A percentile compares a stretch with the other conserved stretches of the same genome.
These are phyloP conservation scores for Cryphonectria naterciae DNA, from an alignment of 2,329 filamentous ascomycete species.

Conservation along the genomic window DNA sequence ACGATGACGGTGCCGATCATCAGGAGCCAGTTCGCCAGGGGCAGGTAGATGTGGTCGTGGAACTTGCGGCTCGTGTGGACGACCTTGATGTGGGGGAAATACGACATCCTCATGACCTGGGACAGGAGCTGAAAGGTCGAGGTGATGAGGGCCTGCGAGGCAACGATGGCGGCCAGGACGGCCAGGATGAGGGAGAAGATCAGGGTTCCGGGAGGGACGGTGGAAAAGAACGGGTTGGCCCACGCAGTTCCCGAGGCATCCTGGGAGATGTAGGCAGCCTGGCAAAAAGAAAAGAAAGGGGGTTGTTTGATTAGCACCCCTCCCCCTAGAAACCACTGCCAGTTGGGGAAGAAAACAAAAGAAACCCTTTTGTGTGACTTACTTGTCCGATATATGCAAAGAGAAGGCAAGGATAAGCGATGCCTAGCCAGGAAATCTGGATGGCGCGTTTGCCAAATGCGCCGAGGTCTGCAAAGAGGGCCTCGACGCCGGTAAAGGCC, in stretches of 20 bases:
- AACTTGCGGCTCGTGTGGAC: slow-evolving; percentile 72
- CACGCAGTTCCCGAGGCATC: slow-evolving; percentile 60
- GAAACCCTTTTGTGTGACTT: neutral
- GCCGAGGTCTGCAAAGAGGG: slow-evolving; percentile 77
- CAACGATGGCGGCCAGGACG: slow-evolving; percentile 72
- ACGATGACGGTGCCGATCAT: slow-evolving; percentile 78
- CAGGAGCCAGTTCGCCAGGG: slow-evolving; percentile 75
- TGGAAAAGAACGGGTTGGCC: slow-evolving; percentile 75
- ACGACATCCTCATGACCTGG: slow-evolving; percentile 71
- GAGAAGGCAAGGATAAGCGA: slow-evolving; percentile 68
- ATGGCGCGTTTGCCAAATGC: slow-evolving; percentile 73
- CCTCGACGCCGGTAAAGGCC: slow-evolving; percentile 78
- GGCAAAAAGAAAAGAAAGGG: slow-evolving; percentile 36
- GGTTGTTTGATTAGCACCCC: neutral
- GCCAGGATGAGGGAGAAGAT: slow-evolving; percentile 72
- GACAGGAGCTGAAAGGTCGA: slow-evolving; percentile 71
- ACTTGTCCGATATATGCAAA: slow-evolving; percentile 64
- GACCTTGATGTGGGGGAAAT: slow-evolving; percentile 77
- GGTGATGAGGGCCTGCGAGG: slow-evolving; percentile 79
- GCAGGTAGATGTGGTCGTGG: slow-evolving; percentile 78
- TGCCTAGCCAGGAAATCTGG: slow-evolving; percentile 72
- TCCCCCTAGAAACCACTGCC: too few species aligned
- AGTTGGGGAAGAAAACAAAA: too few species aligned
- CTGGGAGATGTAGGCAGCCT: slow-evolving; percentile 71
- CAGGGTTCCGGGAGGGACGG: slow-evolving; percentile 68